A percentile compares a stretch with the other conserved stretches of the same genome.
phyloP scores from a whole-genome alignment of 1,139 yeast genomes.

The Geotrichum siamense region DNA sequence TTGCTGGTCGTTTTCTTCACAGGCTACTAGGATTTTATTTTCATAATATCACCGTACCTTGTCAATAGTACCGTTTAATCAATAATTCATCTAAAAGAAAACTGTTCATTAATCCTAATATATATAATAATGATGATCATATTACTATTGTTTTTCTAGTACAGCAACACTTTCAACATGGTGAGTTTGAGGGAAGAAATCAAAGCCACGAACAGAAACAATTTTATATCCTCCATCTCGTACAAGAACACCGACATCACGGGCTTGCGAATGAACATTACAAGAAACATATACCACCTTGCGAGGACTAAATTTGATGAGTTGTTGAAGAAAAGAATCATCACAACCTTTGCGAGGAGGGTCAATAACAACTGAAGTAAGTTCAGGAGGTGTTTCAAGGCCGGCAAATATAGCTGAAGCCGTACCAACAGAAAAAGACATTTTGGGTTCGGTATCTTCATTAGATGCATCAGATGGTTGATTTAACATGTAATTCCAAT shows the following conservation, averaged over 20 bases:
- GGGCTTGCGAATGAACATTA: constrained; percentile 95
- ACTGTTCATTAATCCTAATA: too few species aligned
- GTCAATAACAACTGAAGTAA: constrained; percentile 86
- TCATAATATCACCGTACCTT: too few species aligned
- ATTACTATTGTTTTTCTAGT: constrained; percentile 40
- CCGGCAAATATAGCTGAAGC: constrained; percentile 84
- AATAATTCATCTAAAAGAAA: too few species aligned
- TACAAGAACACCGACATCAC: constrained; percentile 82
- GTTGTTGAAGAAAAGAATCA: constrained; percentile 73
- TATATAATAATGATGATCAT: too few species aligned
- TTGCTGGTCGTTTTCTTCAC: too few species aligned
- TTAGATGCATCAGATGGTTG: not conserved
- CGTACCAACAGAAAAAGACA: constrained; percentile 74
- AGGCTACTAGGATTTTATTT: too few species aligned
- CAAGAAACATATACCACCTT: constrained; percentile 89
- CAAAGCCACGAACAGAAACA: constrained; percentile 87
- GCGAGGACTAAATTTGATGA: constrained; percentile 75
- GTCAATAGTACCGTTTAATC: too few species aligned
- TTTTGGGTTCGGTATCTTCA: not conserved
- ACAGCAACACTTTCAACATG: constrained; percentile 97
- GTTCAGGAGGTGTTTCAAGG: constrained; percentile 61
- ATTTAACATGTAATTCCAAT: constrained; percentile 68
- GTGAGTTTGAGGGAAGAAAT: constrained; percentile 96
- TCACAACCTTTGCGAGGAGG: constrained; percentile 98
- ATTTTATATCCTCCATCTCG: constrained; percentile 51